Evolutionary conservation across 1,284 basidiomycete species (phyloP).

Genomic region (Inonotus hispidus): DNA sequence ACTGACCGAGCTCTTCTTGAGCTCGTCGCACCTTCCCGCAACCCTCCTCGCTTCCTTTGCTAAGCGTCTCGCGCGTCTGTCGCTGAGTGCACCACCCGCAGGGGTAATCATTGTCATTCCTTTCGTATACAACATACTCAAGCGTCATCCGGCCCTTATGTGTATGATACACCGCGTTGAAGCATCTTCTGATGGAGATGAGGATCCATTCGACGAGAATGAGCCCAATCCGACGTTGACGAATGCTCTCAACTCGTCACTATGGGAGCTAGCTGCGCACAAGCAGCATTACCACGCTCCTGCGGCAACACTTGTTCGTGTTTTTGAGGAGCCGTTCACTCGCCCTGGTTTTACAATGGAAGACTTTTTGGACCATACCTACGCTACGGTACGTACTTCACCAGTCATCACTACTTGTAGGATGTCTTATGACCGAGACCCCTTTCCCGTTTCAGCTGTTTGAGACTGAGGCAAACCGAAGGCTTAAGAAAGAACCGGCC

Average conservation of each 20-base stretch:
- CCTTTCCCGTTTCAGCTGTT: slow-evolving; percentile 55
- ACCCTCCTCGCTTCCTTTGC: slow-evolving; percentile 90
- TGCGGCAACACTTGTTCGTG: slow-evolving; percentile 78
- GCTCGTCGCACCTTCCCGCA: slow-evolving; percentile 86
- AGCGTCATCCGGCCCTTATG: slow-evolving; percentile 90
- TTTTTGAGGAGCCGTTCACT: slow-evolving; percentile 91
- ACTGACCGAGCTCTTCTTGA: slow-evolving; percentile 86
- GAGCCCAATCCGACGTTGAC: slow-evolving; percentile 78
- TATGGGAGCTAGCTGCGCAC: slow-evolving; percentile 89
- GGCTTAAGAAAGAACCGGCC: slow-evolving; percentile 78
- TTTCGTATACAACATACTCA: slow-evolving; percentile 93
- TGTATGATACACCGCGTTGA: slow-evolving; percentile 78
- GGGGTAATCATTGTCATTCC: slow-evolving; percentile 90
- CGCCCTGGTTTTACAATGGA: slow-evolving; percentile 89
- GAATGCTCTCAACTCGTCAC: slow-evolving; percentile 76
- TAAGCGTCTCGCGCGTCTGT: slow-evolving; percentile 84
- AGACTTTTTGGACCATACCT: slow-evolving; percentile 96
- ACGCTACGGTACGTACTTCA: slow-evolving; percentile 76
- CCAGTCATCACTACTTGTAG: not conserved
- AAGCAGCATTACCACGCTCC: slow-evolving; percentile 81
- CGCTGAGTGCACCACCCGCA: slow-evolving; percentile 82
- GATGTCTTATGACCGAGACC: not conserved
- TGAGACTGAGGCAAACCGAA: slow-evolving; percentile 78
- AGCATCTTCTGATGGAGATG: slow-evolving; percentile 36
- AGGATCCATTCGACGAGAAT: slow-evolving; percentile 65